Conservation (phyloP, 1,284 basidiomycete genomes). For the Kwoniella shivajii region DNA sequence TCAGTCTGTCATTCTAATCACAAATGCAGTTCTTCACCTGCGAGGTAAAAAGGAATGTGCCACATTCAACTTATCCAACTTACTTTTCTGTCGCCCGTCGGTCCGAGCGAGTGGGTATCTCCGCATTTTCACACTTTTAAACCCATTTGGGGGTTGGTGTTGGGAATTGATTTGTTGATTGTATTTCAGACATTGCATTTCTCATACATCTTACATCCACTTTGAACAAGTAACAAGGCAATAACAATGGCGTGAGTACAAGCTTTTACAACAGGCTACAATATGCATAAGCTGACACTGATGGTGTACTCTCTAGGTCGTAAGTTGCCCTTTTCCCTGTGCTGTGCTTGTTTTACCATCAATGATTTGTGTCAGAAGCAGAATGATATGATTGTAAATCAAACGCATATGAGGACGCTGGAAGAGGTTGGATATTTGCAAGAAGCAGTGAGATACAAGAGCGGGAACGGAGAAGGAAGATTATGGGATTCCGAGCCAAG, state of each 20-base stretch:
- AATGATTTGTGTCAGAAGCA: no score
- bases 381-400: no score
- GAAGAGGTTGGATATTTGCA: neutral
- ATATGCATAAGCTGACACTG: neutral
- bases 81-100: neutral
- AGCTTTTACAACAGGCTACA: no score
- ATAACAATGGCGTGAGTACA: slow-evolving; percentile 3
- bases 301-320: neutral
- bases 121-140: no score
- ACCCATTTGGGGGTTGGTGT: no score
- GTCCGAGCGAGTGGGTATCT: neutral
- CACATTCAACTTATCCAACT: neutral
- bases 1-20: no score
- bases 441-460: no score
- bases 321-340: neutral
- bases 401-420: neutral
- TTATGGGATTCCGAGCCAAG: no score
- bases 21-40: no score
- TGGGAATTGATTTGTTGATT: neutral
- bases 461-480: no score
- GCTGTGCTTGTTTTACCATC: neutral
- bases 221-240: neutral
- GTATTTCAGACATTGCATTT: no score
- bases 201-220: neutral
- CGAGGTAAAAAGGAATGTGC: neutral